phyloP scores from a whole-genome alignment of 2,329 filamentous ascomycete species.

The Ophiostoma tasmaniense region DNA sequence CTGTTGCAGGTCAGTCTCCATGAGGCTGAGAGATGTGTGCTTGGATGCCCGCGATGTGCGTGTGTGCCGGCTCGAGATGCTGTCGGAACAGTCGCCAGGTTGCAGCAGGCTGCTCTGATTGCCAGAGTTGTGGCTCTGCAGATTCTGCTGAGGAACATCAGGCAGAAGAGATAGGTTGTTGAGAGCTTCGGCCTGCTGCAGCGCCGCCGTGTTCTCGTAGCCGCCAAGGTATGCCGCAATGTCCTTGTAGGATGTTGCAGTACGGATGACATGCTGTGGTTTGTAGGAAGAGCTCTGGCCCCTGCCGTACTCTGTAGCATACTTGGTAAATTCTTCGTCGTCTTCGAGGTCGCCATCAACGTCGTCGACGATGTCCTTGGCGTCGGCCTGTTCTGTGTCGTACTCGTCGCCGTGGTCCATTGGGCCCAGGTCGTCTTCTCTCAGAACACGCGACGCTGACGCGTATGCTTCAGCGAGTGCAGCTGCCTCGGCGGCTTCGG shows the following conservation, averaged over 20 bases:
- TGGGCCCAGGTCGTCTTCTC: neutral
- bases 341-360: neutral
- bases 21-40: constrained; percentile 39
- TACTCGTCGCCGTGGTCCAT: neutral
- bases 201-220: constrained; percentile 6
- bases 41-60: constrained; percentile 46
- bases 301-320: neutral
- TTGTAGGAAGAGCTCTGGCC: neutral
- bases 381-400: no score
- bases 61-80: constrained; percentile 48
- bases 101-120: constrained; percentile 1
- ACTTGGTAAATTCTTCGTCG: neutral
- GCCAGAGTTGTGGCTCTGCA: neutral
- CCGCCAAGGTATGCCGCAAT: constrained; percentile 13
- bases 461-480: neutral
- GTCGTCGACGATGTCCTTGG: neutral
- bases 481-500: neutral
- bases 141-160: neutral
- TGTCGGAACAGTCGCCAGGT: constrained; percentile 36
- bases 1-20: constrained; percentile 44
- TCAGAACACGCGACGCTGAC: neutral
- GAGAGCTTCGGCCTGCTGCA: neutral
- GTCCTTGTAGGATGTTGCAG: constrained; percentile 9
- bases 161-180: neutral
- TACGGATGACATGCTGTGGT: neutral